Base-by-base conservation (phyloP, 805 yeast genomes). In the Yarrowia yakushimensis region DNA sequence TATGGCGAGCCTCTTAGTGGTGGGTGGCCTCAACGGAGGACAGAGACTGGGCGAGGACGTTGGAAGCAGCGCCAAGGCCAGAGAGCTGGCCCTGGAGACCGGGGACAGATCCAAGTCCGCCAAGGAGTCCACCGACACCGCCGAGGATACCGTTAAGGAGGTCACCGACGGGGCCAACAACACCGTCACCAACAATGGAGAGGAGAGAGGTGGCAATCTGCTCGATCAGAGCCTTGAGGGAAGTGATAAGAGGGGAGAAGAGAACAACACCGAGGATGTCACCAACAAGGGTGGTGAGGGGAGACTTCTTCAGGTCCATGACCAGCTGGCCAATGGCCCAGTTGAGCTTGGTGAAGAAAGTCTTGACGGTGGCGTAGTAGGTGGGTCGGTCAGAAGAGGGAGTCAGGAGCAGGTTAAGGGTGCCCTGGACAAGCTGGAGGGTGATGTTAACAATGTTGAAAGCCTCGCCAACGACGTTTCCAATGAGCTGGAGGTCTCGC, bases 401-500 rank as follows among this genome's bases (percentile, higher is more conserved):
- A 39, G 31, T 48, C 39, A 48, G 55, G 55, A 48, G 55, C 55
- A 48, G 55, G 55, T 48, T 48, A 5, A 48, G 55, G 55, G 55
- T 48, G 4, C 55, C 55, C 55, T 48, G 55, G 55, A 48, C 55
- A n/a, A 48, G 55, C 55, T 48, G 55, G 55, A 48, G 55, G 39
- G 55, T 48, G 55, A 48, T 48, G 55, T 48, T 48, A 39, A 48
- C 55, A n/a, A 48, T 48, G 55, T 48, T 48, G 55, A 48, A 48
- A 48, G 55, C 55, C 55, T 48, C 55, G 12, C 55, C 55, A 10
- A 48, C 5, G 39, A 48, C 55, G 55, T 48, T 48, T 31, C 55
- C 55, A 31, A 48, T 48, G 55, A 48, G 55, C 55, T 48, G 55
- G 55, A 48, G 55, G 55, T 48, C 55, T 48, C 55, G 55, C 55